Conservation (phyloP, 2,329 filamentous ascomycete species). For the Sporothrix variecibatus region DNA sequence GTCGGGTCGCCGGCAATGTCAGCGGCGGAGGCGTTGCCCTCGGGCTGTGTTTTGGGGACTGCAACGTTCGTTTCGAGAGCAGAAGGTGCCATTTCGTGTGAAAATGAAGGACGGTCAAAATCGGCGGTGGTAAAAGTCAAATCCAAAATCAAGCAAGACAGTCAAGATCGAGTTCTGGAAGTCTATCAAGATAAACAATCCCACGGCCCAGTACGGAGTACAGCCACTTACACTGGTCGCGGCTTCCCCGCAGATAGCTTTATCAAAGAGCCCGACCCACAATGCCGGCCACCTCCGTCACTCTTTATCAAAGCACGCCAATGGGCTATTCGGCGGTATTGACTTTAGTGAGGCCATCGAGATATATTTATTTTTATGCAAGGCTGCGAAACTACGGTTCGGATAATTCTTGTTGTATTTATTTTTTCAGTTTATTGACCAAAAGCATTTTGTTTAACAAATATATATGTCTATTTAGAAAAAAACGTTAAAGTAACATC, state of each 20-base stretch:
- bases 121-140: not conserved
- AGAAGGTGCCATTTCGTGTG: conserved; percentile 25
- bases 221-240: conserved; percentile 12
- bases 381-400: not conserved
- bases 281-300: conserved; percentile 23
- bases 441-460: too few species aligned
- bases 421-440: too few species aligned
- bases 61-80: conserved; percentile 10
- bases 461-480: not conserved
- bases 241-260: conserved; percentile 19
- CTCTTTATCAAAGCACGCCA: not conserved
- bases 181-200: not conserved
- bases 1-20: conserved; percentile 30
- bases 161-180: not conserved
- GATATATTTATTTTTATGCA: not conserved
- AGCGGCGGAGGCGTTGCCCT: not conserved
- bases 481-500: not conserved
- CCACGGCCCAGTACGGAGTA: not conserved
- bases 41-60: not conserved
- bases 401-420: too few species aligned
- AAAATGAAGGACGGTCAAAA: not conserved
- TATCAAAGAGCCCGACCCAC: conserved; percentile 11
- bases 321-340: not conserved
- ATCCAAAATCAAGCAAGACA: not conserved
- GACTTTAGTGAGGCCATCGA: not conserved